Base-by-base conservation (phyloP, 2,329 filamentous ascomycete genomes). In the Diaporthe citriasiana region DNA sequence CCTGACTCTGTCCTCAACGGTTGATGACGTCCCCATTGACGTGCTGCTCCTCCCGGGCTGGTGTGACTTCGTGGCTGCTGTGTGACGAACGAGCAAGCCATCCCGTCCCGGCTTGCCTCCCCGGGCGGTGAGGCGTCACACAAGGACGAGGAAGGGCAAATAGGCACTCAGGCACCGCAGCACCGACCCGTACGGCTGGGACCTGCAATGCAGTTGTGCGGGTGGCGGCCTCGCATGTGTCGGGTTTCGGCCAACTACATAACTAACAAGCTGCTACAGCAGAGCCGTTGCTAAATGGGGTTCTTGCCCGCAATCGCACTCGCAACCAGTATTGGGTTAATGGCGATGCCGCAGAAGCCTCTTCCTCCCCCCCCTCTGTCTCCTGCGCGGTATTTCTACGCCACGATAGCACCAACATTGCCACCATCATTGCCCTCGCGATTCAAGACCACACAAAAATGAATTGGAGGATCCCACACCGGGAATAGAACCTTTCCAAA, bases 161-260 rank as follows among this genome's bases (percentile, higher is more conserved):
- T 53, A 40, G 7, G 30, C 47, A 68, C 33, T 19, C 40, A 40
- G 7, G 30, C 47, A 68, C 33, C 13, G 63, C 40, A 15, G 33
- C 25, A 50, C 33, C 22, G 63, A 53, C 63, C 63, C 63, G 63
- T 17, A 22, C 17, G 33, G 33, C 47, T 68, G 63, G 63, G 63
- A 68, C n/a, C 38, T 68, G 63, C 33, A 66, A 51, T 51, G 63
- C 63, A 66, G 22, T 22, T 45, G 27, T 66, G 63, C 45, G n/a
- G 35, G 30, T n/a, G 45, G 30, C 60, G 45, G 42, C 30, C 9
- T 25, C 45, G 22, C 60, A 51, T 66, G 45, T 8, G 60, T 45
- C 22, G 45, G 40, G 45, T 33, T 38, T 38, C 30, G 45, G 13
- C 30, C 42, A 51, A n/a, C 30, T n/a, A n/a, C n/a, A n/a, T n/a